These are phyloP conservation scores for Pseudogymnoascus pannorum DNA, from an alignment of 2,329 filamentous ascomycete species.

Conservation along the genomic window DNA sequence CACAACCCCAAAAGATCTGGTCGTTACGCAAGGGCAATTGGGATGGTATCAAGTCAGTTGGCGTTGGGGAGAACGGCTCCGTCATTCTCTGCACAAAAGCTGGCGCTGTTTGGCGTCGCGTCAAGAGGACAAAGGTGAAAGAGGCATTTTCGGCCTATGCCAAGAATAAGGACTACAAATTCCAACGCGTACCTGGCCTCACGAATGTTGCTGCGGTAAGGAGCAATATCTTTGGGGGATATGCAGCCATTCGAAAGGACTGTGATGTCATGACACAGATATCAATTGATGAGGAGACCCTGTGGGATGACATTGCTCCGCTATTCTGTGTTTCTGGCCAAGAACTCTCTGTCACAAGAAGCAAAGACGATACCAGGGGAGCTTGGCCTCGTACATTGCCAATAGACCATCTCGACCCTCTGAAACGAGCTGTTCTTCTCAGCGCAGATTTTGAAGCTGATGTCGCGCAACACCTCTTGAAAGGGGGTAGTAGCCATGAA, in stretches of 20 bases:
- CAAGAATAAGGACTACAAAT: constrained; percentile 79
- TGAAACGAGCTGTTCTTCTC: constrained; percentile 48
- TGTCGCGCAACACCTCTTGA: constrained; percentile 42
- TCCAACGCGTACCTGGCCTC: constrained; percentile 80
- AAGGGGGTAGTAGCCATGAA: constrained; percentile 33
- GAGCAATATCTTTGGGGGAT: constrained; percentile 84
- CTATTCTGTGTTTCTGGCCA: constrained; percentile 63
- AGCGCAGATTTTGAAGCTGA: constrained; percentile 62
- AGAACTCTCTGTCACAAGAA: constrained; percentile 32
- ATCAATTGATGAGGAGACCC: constrained; percentile 52
- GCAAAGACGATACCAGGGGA: constrained; percentile 31
- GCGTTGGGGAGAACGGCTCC: constrained; percentile 84
- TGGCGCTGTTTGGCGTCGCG: constrained; percentile 85
- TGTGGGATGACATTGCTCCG: constrained; percentile 68
- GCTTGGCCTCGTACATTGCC: constrained; percentile 37
- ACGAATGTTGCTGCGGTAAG: constrained; percentile 78
- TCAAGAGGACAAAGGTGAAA: constrained; percentile 76
- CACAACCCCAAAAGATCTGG: constrained; percentile 77
- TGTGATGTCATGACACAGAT: constrained; percentile 69
- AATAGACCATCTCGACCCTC: constrained; percentile 44
- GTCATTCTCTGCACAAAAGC: constrained; percentile 91
- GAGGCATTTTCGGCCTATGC: constrained; percentile 38
- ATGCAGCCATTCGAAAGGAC: constrained; percentile 78
- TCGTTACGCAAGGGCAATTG: constrained; percentile 60
- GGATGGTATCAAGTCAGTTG: constrained; percentile 77